Evolutionary conservation across 306 rosid species (phyloP).

Genomic region (Prunus davidiana): DNA sequence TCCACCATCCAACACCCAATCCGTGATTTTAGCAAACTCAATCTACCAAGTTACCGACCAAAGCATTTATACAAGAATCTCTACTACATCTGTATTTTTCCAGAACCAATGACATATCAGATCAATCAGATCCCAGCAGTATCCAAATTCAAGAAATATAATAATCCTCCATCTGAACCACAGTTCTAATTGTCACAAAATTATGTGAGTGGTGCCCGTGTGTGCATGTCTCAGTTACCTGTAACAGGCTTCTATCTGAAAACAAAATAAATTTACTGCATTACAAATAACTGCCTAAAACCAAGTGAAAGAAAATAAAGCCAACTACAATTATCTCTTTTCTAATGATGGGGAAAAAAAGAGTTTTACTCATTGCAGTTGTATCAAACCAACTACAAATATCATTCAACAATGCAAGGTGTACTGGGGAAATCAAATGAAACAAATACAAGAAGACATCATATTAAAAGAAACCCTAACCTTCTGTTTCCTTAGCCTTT

Average conservation of each 20-base stretch:
- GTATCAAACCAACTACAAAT: not conserved
- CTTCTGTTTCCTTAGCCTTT: constrained; percentile 82
- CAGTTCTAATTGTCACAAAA: constrained; percentile 1
- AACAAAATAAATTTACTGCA: not conserved
- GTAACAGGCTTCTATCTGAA: not conserved
- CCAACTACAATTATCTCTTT: not conserved
- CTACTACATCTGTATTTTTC: not conserved
- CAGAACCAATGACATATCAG: not conserved
- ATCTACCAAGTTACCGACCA: not conserved
- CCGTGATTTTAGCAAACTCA: not conserved
- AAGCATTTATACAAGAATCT: not conserved
- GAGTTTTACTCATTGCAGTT: not conserved
- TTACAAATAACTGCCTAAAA: not conserved
- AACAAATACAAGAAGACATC: constrained; percentile 2
- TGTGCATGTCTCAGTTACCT: not conserved
- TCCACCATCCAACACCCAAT: not conserved
- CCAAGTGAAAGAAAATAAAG: not conserved
- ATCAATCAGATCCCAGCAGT: not conserved
- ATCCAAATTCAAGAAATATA: not conserved
- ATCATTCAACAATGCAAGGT: constrained; percentile 3
- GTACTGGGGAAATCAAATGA: constrained; percentile 14
- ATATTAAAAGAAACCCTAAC: constrained; percentile 41
- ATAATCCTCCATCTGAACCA: not conserved
- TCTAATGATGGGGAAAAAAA: not conserved
- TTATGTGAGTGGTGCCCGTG: not conserved